Evolutionary conservation across 805 yeast genomes (phyloP).

Genomic region (Candida sakaeoensis): DNA sequence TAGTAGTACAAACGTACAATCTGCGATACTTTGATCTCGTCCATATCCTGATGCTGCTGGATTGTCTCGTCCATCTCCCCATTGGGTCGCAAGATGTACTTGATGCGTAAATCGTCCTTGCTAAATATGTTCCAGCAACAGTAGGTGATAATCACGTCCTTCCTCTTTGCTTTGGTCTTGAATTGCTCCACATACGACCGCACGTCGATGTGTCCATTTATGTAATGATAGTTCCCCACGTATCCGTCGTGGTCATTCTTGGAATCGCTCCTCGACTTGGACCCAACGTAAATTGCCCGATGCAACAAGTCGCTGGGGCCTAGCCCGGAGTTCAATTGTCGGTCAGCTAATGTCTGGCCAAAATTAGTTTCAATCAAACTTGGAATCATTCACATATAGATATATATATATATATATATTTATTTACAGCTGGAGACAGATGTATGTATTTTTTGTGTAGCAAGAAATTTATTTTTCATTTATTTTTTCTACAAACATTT

Average conservation of each 20-base stretch:
- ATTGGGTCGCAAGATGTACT: slow-evolving; percentile 35
- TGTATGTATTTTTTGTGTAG: background rate
- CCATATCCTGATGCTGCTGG: slow-evolving; percentile 42
- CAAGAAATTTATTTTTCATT: background rate
- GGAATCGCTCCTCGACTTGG: slow-evolving; percentile 24
- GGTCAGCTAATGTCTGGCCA: slow-evolving; percentile 25
- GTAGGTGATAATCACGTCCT: slow-evolving; percentile 44
- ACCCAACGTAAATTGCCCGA: slow-evolving; percentile 33
- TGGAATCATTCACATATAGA: slow-evolving; percentile 10
- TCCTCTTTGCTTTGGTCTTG: slow-evolving; percentile 16
- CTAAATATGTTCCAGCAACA: slow-evolving; percentile 74
- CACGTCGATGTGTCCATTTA: slow-evolving; percentile 31
- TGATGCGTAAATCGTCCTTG: slow-evolving; percentile 71
- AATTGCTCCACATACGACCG: slow-evolving; percentile 26
- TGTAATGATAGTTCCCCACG: slow-evolving; percentile 36
- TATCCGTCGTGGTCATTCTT: slow-evolving; percentile 35
- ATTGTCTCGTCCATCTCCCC: slow-evolving; percentile 27
- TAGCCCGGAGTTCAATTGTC: slow-evolving; percentile 14
- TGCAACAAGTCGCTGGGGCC: slow-evolving; percentile 42
- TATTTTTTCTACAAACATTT: slow-evolving; percentile 2
- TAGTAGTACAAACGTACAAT: slow-evolving; percentile 53
- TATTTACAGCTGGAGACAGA: too few relatives aligned
- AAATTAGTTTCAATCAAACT: slow-evolving; percentile 26
- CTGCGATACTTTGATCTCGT: slow-evolving; percentile 56
- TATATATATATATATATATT: too few relatives aligned